phyloP scores from a whole-genome alignment of 2,329 filamentous ascomycete species.

The Fusarium graminum region DNA sequence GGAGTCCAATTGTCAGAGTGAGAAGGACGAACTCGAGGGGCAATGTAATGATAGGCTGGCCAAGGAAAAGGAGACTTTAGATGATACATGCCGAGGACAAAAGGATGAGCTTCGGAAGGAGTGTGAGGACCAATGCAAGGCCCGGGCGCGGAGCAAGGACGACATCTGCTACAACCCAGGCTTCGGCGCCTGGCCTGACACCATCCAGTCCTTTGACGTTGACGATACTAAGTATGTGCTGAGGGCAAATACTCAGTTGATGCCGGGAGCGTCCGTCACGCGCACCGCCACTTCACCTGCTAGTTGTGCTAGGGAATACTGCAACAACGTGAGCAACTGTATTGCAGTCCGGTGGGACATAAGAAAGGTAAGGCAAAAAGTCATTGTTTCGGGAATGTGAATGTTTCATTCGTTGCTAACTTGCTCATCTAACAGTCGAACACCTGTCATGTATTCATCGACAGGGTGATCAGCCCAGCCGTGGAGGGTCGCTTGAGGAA shows the following conservation, averaged over 20 bases:
- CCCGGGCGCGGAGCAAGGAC: neutral
- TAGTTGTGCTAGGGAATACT: neutral
- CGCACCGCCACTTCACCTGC: neutral
- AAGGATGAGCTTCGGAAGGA: neutral
- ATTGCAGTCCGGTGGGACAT: neutral
- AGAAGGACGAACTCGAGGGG: neutral
- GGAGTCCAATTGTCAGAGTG: neutral
- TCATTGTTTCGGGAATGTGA: no score
- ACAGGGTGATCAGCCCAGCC: neutral
- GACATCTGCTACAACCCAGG: constrained; percentile 5
- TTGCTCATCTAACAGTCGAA: neutral
- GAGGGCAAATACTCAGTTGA: neutral
- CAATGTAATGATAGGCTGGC: neutral
- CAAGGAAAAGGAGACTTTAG: neutral
- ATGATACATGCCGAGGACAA: neutral
- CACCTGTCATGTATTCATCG: neutral
- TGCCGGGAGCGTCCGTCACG: neutral
- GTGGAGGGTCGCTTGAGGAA: neutral
- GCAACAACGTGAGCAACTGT: neutral
- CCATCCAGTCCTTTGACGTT: neutral
- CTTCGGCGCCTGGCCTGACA: neutral
- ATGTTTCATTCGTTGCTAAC: neutral
- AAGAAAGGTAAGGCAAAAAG: neutral
- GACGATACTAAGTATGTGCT: constrained; percentile 1
- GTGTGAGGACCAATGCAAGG: neutral